Conservation (phyloP, 306 rosid genomes). For the Astragalus glycyphyllos region DNA sequence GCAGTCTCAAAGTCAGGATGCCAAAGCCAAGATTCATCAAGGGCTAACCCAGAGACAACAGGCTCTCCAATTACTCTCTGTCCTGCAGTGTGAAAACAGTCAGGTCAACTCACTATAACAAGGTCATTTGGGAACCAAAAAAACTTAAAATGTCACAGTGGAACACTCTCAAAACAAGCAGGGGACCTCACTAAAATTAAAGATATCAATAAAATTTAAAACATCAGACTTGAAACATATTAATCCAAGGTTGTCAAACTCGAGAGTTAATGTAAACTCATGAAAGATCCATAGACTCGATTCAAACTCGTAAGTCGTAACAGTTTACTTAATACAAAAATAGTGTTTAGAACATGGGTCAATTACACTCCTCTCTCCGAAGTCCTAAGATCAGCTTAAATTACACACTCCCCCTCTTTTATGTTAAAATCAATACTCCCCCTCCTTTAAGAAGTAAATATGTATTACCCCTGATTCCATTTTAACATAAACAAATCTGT, state of each 20-base stretch:
- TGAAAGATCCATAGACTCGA: neutral
- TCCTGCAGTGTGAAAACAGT: constrained; percentile 58
- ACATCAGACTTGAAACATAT: constrained; percentile 18
- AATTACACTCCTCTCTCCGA: too few species aligned
- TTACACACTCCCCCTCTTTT: too few species aligned
- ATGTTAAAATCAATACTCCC: too few species aligned
- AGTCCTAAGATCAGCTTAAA: too few species aligned
- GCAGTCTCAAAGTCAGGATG: constrained; percentile 87
- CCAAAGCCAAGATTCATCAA: constrained; percentile 92
- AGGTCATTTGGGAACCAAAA: constrained; percentile 18
- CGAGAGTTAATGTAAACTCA: neutral
- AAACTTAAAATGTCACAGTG: neutral
- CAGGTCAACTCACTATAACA: constrained; percentile 23
- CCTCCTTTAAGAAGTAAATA: too few species aligned
- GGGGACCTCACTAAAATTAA: constrained; percentile 7
- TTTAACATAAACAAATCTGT: too few species aligned
- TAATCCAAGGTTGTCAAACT: constrained; percentile 5
- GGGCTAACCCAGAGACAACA: constrained; percentile 84
- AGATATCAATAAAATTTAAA: constrained; percentile 8
- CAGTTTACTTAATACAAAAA: neutral
- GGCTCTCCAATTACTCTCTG: constrained; percentile 89
- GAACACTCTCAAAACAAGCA: constrained; percentile 4
- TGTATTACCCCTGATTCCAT: too few species aligned
- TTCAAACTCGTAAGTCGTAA: too few species aligned
- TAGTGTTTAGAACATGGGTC: neutral